Base-by-base conservation (phyloP, 2,329 filamentous ascomycete species). In the Aspergillus sojae region DNA sequence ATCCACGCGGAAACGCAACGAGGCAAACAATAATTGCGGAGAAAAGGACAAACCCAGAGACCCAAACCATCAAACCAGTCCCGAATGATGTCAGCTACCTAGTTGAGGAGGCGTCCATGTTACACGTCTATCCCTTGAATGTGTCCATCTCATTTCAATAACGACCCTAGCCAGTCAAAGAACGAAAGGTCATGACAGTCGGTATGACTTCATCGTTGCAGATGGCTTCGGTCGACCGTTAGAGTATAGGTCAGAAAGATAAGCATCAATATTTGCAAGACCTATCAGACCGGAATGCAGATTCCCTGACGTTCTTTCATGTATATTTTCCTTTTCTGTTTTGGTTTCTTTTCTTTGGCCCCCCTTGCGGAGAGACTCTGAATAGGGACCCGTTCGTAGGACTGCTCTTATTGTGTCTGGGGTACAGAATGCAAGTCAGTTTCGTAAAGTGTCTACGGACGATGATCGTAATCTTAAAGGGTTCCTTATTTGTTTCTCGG, bases 391-490 rank as follows among this genome's bases (percentile, higher is more conserved):
- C 23, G 2, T 50, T 11, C 16, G 34, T 32, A 32, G 34, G 48
- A 52, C 19, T 30, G 52, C 30, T 55, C 30, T 23, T 39, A 39
- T 26, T 34, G 14, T 16, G 14, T 55, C 52, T 55, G 52, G 52
- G 52, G 52, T 39, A 26, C 52, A 55, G 52, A 55, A 55, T 55
- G 52, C 52, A 55, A 39, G 52, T 55, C 16, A 55, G 52, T 53
- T 19, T 30, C 14, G 10, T 19, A 48, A n/a, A 41, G 39, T 41
- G 39, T 32, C 34, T 16, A 16, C 12, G 2, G 5, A 55, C 9
- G 52, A 55, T 39, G 52, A 55, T 55, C 52, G 16, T 55, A 55
- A 55, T 55, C 21, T 55, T 26, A 14, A 55, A 21, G 2, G n/a
- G 32, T 28, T 41, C 12, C n/a, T 26, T 21, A 7, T 36, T 39